These are phyloP conservation scores for Talaromyces sp. DNA, from an alignment of 2,329 filamentous ascomycete species.

Conservation along the genomic window DNA sequence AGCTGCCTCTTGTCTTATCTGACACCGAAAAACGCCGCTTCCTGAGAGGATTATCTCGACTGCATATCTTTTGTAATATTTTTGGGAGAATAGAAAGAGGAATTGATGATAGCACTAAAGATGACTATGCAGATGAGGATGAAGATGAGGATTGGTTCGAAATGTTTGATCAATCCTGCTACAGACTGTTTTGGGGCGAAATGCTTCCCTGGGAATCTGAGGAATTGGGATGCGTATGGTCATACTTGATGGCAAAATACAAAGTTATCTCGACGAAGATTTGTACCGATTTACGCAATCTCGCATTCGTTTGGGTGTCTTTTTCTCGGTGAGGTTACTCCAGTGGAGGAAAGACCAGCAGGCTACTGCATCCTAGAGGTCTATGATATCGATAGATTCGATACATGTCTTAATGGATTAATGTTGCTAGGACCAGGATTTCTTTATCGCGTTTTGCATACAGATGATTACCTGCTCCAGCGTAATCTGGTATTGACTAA, in stretches of 20 bases:
- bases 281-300: background rate
- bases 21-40: background rate
- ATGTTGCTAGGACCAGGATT: background rate
- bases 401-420: background rate
- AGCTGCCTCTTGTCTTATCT: background rate
- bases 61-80: slow-evolving; percentile 1
- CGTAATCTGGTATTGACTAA: background rate
- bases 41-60: background rate
- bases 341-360: background rate
- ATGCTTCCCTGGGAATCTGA: background rate
- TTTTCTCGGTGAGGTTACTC: background rate
- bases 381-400: background rate
- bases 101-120: background rate
- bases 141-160: background rate
- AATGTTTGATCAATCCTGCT: no score
- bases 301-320: background rate
- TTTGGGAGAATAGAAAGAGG: background rate
- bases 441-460: background rate
- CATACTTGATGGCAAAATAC: background rate
- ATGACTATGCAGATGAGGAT: background rate
- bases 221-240: slow-evolving; percentile 1
- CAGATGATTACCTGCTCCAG: background rate
- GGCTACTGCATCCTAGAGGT: no score
- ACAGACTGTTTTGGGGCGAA: background rate
- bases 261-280: background rate